A percentile compares a stretch with the other conserved stretches of the same genome.
These are phyloP conservation scores for Orbilia quercus DNA, from an alignment of 2,329 filamentous ascomycete species.

Conservation along the genomic window DNA sequence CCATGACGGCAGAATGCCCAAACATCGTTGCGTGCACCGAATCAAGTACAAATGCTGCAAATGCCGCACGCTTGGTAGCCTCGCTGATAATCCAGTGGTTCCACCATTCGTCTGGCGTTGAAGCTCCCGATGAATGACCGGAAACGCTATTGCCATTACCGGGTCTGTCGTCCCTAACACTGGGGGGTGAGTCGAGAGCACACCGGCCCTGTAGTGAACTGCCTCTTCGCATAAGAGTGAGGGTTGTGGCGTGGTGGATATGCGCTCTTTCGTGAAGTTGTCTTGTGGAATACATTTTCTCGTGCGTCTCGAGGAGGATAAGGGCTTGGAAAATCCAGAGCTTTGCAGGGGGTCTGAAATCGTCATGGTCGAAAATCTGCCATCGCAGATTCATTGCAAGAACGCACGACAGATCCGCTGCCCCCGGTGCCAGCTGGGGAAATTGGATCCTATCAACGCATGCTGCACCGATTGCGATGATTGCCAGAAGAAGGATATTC, in stretches of 20 bases:
- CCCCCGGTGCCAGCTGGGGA: constrained; percentile 76
- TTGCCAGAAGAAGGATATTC: constrained; percentile 82
- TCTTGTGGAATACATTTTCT: constrained; percentile 97
- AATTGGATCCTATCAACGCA: constrained; percentile 87
- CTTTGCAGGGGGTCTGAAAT: constrained; percentile 91
- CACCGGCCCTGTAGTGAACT: constrained; percentile 89
- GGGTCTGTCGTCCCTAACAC: constrained; percentile 72
- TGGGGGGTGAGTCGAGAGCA: constrained; percentile 83
- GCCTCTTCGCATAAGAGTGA: constrained; percentile 93
- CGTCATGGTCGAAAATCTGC: constrained; percentile 91
- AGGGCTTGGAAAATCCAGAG: constrained; percentile 95
- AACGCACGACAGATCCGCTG: constrained; percentile 88
- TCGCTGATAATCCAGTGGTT: constrained; percentile 95
- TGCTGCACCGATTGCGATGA: constrained; percentile 92
- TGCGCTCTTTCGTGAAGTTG: constrained; percentile 93
- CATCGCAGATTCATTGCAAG: constrained; percentile 92
- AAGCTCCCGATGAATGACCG: constrained; percentile 70
- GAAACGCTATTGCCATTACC: constrained; percentile 62
- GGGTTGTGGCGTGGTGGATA: constrained; percentile 94
- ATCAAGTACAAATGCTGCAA: constrained; percentile 93
- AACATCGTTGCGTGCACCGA: constrained; percentile 98
- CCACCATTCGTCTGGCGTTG: constrained; percentile 90
- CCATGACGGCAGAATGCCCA: constrained; percentile 95
- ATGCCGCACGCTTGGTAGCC: constrained; percentile 86
- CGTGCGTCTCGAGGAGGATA: constrained; percentile 88